Base-by-base conservation (phyloP, 2,329 filamentous ascomycete species). In the Penicillium sclerotiorum region DNA sequence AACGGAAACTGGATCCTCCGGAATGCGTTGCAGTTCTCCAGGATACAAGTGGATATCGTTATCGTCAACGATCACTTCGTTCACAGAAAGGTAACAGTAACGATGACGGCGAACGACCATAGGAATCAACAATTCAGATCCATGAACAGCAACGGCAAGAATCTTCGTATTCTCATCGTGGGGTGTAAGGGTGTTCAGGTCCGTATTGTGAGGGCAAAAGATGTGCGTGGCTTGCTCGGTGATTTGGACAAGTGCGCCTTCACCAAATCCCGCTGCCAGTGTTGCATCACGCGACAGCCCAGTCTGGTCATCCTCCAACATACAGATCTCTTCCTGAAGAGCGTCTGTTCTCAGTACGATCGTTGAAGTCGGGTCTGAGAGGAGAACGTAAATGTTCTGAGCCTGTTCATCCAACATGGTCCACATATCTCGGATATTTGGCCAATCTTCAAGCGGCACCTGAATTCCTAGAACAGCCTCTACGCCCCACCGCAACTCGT, bases 401-500 rank as follows among this genome's bases (percentile, higher is more conserved):
- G 56, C 64, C 42, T 49, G 49, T 37, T 56, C 38, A 47, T 72
- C 66, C 20, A 72, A 59, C 50, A 79, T 63, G 27, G 69, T 66
- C 75, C 76, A 79, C 55, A 79, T 63, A 28, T 70, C 68, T 39
- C 70, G 61, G 4, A 77, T 67, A 33, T 68, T 69, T 11, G 64
- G 63, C 5, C 73, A 55, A 49, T 75, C 71, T 42, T 74, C 73
- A 30, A 74, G 59, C 12, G 69, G 62, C 45, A 73, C 68, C 2
- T 69, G 63, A 40, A 71, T 61, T 9, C 81, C 83, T 56, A 89
- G 82, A 48, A 80, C 83, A 15, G 87, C 89, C 61, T 88, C 83
- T 22, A 89, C 72, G 4, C 89, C 89, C 66, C 84, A 77, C 54
- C 87, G 81, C 53, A 89, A 77, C 62, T 93, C 87, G 3, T 83